Base-by-base conservation (phyloP, 352 stramenopile genomes). In the Phytopythium aichiense region DNA sequence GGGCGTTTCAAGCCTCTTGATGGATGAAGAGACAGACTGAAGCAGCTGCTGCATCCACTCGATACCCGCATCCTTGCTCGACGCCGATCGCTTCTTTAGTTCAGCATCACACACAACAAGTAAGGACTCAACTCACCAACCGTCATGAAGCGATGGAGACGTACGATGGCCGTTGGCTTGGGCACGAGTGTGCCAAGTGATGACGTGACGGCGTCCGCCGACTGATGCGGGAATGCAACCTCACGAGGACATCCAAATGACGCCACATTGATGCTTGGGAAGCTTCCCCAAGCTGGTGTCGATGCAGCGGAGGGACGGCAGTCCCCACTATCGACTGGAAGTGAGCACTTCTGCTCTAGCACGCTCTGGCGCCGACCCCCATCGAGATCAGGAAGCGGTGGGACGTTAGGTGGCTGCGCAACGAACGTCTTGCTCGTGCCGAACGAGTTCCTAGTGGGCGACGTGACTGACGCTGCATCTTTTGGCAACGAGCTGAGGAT, bases 401-500 rank as follows among this genome's bases (percentile, higher is more conserved):
- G 22, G 23, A 70, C 22, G 25, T 74, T 64, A 0, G 74, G 74
- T 7, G 46, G 51, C 28, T 70, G 69, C 2, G 74, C 74, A 0
- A 81, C 72, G 31, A 84, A 81, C 9, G 72, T 84, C 57, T 84
- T 84, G 42, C 57, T 69, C 52, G 50, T 16, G 38, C 28, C 1
- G 40, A 38, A 33, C 5, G 43, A 16, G 20, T 11, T 25, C n/a
- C 5, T 31, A 30, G 57, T 55, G 0, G 35, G 31, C 1, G 57
- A 49, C 20, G 38, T 49, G 43, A 55, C 57, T 20, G 31, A 20
- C 30, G 9, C 11, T 5, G 20, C 31, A 11, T 46, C 33, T 45
- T 58, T 43, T 3, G 54, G n/a, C 22, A 23, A 9, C 23, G 58
- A 55, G 60, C 38, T 49, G 8, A 55, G 42, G 25, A 16, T 56